phyloP scores from a whole-genome alignment of 768 basidiomycete species.

The Pleurotus giganteus region DNA sequence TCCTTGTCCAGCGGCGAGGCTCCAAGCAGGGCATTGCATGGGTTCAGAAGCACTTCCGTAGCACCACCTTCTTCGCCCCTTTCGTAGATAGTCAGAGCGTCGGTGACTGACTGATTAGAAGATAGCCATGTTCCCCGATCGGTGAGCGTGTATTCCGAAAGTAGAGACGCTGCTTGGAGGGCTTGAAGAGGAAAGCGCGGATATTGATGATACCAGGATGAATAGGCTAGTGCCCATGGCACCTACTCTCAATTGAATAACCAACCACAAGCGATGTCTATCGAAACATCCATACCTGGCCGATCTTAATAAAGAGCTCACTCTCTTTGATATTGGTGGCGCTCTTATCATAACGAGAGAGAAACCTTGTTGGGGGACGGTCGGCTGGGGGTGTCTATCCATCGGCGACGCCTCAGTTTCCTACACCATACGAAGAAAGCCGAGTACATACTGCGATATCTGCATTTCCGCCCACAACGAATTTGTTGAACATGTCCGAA shows the following conservation, averaged over 20 bases:
- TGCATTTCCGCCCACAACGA: constrained; percentile 41
- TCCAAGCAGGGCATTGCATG: constrained; percentile 42
- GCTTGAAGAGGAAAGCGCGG: constrained; percentile 50
- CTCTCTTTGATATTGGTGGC: constrained; percentile 61
- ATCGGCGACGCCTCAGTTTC: not conserved
- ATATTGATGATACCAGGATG: constrained; percentile 61
- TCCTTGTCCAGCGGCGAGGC: constrained; percentile 22
- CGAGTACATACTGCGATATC: constrained; percentile 33
- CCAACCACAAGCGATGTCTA: not conserved
- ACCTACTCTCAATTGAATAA: constrained; percentile 29
- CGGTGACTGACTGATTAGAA: constrained; percentile 28
- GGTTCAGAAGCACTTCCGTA: constrained; percentile 47
- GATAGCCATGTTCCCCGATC: constrained; percentile 52
- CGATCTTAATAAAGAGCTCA: constrained; percentile 44
- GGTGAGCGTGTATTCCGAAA: constrained; percentile 53
- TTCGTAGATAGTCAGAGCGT: constrained; percentile 35
- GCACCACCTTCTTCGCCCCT: constrained; percentile 35
- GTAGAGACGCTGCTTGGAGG: constrained; percentile 41
- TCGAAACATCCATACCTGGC: constrained; percentile 35
- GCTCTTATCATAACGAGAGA: constrained; percentile 57
- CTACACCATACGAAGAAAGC: constrained; percentile 3
- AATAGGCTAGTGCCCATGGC: constrained; percentile 51
- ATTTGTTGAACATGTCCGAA: constrained; percentile 44
- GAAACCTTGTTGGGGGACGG: constrained; percentile 42
- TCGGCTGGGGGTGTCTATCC: constrained; percentile 24